A percentile compares a stretch with the other conserved stretches of the same genome.
Conservation (phyloP, 2,329 filamentous ascomycete genomes). For the Dothistroma pini region DNA sequence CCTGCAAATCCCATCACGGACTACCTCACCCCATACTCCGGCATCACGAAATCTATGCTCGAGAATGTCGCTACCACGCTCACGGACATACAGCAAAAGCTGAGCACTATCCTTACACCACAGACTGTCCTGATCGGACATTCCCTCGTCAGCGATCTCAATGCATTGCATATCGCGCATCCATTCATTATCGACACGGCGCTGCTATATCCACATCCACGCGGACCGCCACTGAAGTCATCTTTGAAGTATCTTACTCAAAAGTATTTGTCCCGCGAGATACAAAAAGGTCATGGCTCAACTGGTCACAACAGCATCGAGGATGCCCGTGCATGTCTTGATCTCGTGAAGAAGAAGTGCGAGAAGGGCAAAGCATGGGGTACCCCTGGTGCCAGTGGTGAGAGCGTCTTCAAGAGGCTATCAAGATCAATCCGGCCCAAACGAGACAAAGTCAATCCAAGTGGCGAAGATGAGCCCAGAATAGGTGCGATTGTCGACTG, state of each 20-base stretch:
- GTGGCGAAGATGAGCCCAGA: constrained; percentile 46
- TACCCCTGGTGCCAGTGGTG: constrained; percentile 69
- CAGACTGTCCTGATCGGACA: constrained; percentile 74
- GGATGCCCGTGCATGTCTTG: constrained; percentile 84
- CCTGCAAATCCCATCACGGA: constrained; percentile 83
- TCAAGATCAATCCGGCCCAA: constrained; percentile 43
- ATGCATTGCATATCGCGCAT: constrained; percentile 79
- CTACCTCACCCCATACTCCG: constrained; percentile 82
- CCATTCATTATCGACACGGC: constrained; percentile 93
- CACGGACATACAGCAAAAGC: constrained; percentile 72
- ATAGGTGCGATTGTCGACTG: constrained; percentile 80
- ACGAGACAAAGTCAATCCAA: constrained; percentile 38
- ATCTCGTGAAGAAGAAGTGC: constrained; percentile 92
- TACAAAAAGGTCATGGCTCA: constrained; percentile 71
- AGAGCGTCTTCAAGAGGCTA: constrained; percentile 86
- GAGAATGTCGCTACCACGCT: constrained; percentile 79
- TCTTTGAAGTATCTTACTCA: constrained; percentile 85
- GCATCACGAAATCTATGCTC: constrained; percentile 85
- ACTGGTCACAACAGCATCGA: constrained; percentile 88
- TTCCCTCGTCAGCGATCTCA: constrained; percentile 78
- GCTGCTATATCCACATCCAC: constrained; percentile 83
- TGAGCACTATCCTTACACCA: constrained; percentile 67
- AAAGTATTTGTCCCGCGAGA: constrained; percentile 80
- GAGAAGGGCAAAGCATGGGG: constrained; percentile 89
- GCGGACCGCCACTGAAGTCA: constrained; percentile 83